These are phyloP conservation scores for Chytriomyces confervae DNA, from an alignment of 192 early-diverging fungal species.

Conservation along the genomic window DNA sequence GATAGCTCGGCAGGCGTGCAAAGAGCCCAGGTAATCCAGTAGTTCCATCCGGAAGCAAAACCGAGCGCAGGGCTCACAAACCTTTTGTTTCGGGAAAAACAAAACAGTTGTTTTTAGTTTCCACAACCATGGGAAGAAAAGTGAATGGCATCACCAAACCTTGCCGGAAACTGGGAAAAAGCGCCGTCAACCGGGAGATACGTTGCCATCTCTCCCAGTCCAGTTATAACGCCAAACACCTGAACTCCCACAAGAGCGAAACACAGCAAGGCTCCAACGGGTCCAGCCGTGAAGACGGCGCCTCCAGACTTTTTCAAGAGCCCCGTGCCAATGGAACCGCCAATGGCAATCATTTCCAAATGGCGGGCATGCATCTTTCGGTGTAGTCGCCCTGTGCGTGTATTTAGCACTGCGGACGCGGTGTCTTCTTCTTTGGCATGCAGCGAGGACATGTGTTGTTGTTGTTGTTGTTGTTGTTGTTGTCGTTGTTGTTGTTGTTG, in stretches of 20 bases:
- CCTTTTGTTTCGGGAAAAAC: no score
- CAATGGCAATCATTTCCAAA: slow-evolving; percentile 21
- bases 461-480: no score
- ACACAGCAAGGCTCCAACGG: background rate
- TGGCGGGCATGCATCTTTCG: slow-evolving; percentile 4
- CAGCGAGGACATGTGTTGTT: no score
- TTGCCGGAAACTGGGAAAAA: slow-evolving; percentile 78
- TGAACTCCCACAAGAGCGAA: slow-evolving; percentile 5
- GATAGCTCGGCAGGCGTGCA: slow-evolving; percentile 71
- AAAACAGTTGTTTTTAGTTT: background rate
- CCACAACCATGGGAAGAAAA: background rate
- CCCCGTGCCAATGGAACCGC: slow-evolving; percentile 60
- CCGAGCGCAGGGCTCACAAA: slow-evolving; percentile 50
- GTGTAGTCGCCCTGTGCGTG: background rate
- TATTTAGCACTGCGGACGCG: background rate
- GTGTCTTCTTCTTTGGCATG: no score
- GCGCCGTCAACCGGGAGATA: slow-evolving; percentile 75
- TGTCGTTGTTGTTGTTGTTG: no score
- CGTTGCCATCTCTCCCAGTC: slow-evolving; percentile 80
- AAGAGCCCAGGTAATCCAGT: slow-evolving; percentile 42
- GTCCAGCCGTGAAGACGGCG: slow-evolving; percentile 20
- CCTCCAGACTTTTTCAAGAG: slow-evolving; percentile 74
- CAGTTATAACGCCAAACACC: slow-evolving; percentile 56
- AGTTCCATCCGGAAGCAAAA: slow-evolving; percentile 46
- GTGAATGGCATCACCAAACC: background rate